Conservation (phyloP, 192 early-diverging fungal species). For the Backusella luteola region DNA sequence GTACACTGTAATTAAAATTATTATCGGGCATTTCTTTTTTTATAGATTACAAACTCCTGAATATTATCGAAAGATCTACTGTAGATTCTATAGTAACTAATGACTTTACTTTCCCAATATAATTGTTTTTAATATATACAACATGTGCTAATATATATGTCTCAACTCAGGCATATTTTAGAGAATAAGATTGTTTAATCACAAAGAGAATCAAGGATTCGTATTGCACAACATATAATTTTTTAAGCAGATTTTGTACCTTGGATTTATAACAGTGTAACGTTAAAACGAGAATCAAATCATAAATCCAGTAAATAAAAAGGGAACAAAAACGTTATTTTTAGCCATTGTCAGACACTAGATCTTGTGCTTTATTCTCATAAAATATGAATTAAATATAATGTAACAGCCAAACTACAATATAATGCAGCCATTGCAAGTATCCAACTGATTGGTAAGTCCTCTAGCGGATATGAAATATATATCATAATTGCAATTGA, state of each 20-base stretch:
- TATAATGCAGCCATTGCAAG: not conserved
- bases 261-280: not conserved
- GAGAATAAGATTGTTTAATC: not conserved
- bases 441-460: not conserved
- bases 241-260: not conserved
- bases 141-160: not conserved
- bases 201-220: not conserved
- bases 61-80: not conserved
- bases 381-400: not conserved
- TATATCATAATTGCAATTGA: not conserved
- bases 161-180: not conserved
- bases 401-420: not conserved
- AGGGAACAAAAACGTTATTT: not conserved
- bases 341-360: not conserved
- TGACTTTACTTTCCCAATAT: not conserved
- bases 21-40: not conserved
- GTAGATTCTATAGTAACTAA: not conserved
- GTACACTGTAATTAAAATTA: not conserved
- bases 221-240: not conserved
- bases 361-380: not conserved
- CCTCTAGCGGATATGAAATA: not conserved
- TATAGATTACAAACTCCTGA: not conserved
- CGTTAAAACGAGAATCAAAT: not conserved
- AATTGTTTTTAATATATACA: not conserved
- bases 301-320: not conserved